phyloP scores from a whole-genome alignment of 1,284 basidiomycete genomes.

The Ceratobasidium sp. region DNA sequence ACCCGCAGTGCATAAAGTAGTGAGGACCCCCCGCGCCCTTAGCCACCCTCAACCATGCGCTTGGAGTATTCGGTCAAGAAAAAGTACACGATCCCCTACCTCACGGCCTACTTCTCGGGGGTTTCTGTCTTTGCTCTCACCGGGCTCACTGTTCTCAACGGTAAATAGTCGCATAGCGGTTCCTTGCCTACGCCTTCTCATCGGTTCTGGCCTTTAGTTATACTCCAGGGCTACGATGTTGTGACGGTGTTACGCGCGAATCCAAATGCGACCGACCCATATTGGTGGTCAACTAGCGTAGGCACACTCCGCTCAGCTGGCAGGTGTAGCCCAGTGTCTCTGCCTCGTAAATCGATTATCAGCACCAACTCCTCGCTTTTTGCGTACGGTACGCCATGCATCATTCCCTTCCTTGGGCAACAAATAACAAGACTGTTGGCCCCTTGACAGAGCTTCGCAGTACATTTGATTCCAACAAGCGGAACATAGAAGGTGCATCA shows the following conservation, averaged over 20 bases:
- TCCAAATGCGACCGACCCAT: slow-evolving; percentile 3
- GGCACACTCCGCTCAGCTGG: neutral
- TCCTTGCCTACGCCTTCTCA: neutral
- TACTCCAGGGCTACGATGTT: slow-evolving; percentile 4
- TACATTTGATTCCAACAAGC: neutral
- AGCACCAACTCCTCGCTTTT: slow-evolving; percentile 7
- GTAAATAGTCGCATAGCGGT: neutral
- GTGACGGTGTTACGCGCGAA: slow-evolving; percentile 1
- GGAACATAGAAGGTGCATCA: neutral
- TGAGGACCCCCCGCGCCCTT: too few relatives aligned
- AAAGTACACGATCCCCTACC: neutral
- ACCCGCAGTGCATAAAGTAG: too few relatives aligned
- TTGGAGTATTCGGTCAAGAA: neutral
- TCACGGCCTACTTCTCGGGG: neutral
- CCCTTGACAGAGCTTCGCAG: neutral
- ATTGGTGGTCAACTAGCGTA: neutral
- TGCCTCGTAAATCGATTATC: neutral
- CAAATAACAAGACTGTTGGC: neutral
- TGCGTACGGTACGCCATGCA: neutral
- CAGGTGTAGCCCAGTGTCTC: neutral
- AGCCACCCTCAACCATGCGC: too few relatives aligned
- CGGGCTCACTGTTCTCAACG: neutral
- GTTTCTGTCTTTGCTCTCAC: neutral
- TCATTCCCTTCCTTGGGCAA: neutral
- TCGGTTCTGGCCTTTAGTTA: neutral